Evolutionary conservation across 345 rosid species (phyloP), one percentile per base, ranked within the genome.

Genomic region (Salix suchowensis): DNA sequence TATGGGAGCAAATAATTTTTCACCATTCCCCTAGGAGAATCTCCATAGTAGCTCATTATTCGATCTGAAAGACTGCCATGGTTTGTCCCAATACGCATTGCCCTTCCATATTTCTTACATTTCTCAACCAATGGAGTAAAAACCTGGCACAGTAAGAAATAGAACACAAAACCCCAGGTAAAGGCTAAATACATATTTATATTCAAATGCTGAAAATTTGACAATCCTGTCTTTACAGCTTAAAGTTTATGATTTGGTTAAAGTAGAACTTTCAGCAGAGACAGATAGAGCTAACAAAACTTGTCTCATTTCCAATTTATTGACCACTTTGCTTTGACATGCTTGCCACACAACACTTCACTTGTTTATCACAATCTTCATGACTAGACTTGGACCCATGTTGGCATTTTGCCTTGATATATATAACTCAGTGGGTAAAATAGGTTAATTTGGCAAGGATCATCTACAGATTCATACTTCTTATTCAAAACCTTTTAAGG

Each of bases 51-150:
- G 85, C 98, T 96, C 99, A 96, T 93, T 77, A 96, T 93, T 68
- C 99, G 96, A 87, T 96, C 98, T 76, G 99, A 93, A 84, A 96
- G 99, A 76, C 98, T 96, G 77, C 99, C 99, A 76, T 96, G 99
- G 84, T 96, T 96, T 77, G 99, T 96, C 71, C 99, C 99, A 78
- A 96, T 93, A 70, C 99, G 98, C 94, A 96, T 89, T 4, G 98
- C 99, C 88, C 99, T 91, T 81, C 98, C 97, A 69, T 93, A 91
- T 84, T 89, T 91, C 83, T 93, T 93, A 84, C 98, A 96, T 89
- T 96, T 96, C 86, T 96, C 97, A 83, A 96, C 99, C 86, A 96
- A 87, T 46, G 99, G 98, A 71, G 89, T 89, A 82, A 96, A 96
- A 70, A 96, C 96, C 98, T 96, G 78, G 44, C 48, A n/a, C 15